Evolutionary conservation across 2,329 filamentous ascomycete genomes (phyloP).

Genomic region (Cladosporium sp.): DNA sequence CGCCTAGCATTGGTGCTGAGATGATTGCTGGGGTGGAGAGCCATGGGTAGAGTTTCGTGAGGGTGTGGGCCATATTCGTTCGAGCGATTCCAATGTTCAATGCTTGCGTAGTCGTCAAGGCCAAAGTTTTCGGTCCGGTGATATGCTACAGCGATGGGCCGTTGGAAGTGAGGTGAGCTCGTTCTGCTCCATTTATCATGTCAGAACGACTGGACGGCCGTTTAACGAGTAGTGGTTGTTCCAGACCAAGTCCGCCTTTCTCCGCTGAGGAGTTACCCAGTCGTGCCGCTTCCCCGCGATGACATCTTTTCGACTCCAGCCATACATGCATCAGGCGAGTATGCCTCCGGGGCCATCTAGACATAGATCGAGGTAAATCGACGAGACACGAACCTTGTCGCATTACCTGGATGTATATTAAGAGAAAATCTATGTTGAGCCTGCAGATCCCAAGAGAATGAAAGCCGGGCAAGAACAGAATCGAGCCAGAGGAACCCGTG

Average conservation of each 20-base stretch:
- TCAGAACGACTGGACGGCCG: too few relatives aligned
- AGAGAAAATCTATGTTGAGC: background rate
- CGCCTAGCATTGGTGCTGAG: constrained; percentile 62
- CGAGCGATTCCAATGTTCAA: background rate
- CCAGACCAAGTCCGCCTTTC: background rate
- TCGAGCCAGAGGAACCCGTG: too few relatives aligned
- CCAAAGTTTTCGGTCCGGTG: too few relatives aligned
- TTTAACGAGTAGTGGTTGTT: background rate
- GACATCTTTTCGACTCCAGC: background rate
- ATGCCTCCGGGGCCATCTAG: background rate
- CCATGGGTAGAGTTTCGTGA: constrained; percentile 55
- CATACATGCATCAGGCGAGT: background rate
- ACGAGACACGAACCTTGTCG: too few relatives aligned
- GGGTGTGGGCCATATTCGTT: constrained; percentile 25
- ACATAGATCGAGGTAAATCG: background rate
- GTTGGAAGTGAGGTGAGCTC: too few relatives aligned
- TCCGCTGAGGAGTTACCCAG: background rate
- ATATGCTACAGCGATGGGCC: too few relatives aligned
- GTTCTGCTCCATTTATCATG: too few relatives aligned
- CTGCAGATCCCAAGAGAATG: background rate
- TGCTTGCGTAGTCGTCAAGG: background rate
- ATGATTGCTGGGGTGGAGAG: constrained; percentile 55
- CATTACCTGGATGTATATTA: background rate
- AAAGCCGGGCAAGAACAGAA: background rate
- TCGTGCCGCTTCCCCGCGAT: background rate